Base-by-base conservation (phyloP, 805 yeast genomes). In the Metahyphopichia silvanorum region DNA sequence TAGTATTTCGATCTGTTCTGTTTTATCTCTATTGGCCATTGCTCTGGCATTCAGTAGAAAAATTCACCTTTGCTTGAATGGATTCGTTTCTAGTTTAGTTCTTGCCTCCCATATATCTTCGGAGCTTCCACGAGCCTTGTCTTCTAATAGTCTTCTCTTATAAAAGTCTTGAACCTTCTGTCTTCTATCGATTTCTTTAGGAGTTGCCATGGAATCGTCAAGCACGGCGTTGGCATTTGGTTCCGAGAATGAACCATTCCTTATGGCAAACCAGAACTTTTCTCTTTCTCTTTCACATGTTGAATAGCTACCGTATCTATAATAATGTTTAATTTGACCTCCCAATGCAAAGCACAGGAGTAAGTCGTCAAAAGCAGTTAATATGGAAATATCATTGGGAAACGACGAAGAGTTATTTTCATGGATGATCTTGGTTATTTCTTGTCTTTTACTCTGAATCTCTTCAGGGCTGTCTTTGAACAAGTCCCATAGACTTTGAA, bases 291-390 rank as follows among this genome's bases (percentile, higher is more conserved):
- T 72, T 27, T 69, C 71, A 57, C 98, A 91, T 39, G 76, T 65
- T 31, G 80, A 78, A 47, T 86, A 71, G 26, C 79, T 77, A 2
- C 97, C 97, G 51, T 78, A 83, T 34, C 97, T 66, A 53, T 89
- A 91, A 49, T 84, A 83, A 57, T 83, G 75, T 39, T 94, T 75
- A 14, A 86, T 62, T 52, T 89, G 96, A 1, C 97, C 97, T 3
- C 96, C 97, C 3, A 89, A 52, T 0, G 97, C 85, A 60, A 85
- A 87, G 55, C 98, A 91, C 29, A 77, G 80, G 28, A 88, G 71
- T 15, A 89, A 66, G 50, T 87, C 95, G 56, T 89, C 95, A 57
- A 89, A 81, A 1, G 93, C 93, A 27, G 91, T 86, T 33, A 81
- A 67, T 5, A 66, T 46, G 10, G 66, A 53, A 29, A 66, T 44